These are phyloP conservation scores for Trapa bicornis DNA, from an alignment of 345 rosid species.

Conservation along the genomic window DNA sequence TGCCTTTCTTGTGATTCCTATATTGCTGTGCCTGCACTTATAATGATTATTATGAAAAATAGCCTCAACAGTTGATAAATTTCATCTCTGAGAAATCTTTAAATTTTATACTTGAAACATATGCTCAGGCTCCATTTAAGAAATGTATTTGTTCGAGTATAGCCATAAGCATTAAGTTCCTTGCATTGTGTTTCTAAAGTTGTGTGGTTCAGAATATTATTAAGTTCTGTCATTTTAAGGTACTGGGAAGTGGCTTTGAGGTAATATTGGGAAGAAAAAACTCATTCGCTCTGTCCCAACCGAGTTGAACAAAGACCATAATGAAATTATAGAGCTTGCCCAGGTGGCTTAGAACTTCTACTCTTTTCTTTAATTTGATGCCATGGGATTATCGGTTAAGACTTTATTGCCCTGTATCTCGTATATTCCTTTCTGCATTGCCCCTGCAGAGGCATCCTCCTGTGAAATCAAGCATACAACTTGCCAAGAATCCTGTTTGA, in stretches of 20 bases:
- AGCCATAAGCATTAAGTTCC: not conserved
- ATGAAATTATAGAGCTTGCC: slow-evolving; percentile 75
- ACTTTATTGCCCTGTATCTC: not conserved
- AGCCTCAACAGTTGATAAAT: not conserved
- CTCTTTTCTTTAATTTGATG: not conserved
- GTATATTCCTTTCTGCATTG: not conserved
- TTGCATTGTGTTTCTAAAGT: not conserved
- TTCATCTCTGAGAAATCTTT: not conserved
- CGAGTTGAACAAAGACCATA: slow-evolving; percentile 90
- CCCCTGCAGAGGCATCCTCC: not conserved
- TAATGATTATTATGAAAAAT: not conserved
- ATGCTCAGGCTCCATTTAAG: not conserved
- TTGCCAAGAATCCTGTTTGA: not conserved
- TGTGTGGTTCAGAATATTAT: not conserved
- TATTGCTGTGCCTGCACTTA: not conserved
- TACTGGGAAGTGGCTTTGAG: slow-evolving; percentile 81
- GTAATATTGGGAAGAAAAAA: slow-evolving; percentile 83
- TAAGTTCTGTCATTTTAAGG: slow-evolving; percentile 21
- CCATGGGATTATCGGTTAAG: not conserved
- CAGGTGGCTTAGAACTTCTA: slow-evolving; percentile 33
- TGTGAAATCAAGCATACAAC: not conserved
- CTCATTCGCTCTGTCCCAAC: slow-evolving; percentile 87
- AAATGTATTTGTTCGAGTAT: not conserved
- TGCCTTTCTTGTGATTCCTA: not conserved
- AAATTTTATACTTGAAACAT: not conserved